Conservation (phyloP, 148 eudicot species). For the Silene latifolia region DNA sequence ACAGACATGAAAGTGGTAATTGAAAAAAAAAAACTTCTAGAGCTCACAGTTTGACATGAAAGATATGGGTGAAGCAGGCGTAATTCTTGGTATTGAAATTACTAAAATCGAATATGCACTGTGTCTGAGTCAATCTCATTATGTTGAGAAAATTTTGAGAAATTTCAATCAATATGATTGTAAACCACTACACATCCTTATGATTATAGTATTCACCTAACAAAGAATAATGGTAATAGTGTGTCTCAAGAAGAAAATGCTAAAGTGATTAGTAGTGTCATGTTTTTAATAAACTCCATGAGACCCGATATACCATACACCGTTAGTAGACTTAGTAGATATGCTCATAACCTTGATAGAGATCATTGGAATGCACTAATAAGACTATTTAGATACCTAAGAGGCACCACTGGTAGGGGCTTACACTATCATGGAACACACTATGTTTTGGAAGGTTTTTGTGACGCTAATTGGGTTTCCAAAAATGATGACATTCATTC, state of each 20-base stretch:
- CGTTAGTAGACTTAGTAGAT: background rate
- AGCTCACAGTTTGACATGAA: background rate
- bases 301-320: conserved; percentile 1
- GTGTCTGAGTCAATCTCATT: too few species aligned
- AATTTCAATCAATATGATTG: too few species aligned
- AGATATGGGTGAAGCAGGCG: too few species aligned
- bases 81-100: too few species aligned
- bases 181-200: too few species aligned
- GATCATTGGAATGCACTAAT: conserved; percentile 10
- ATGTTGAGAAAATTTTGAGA: too few species aligned
- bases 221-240: too few species aligned
- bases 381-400: background rate
- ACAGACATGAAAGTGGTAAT: background rate
- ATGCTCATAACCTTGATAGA: conserved; percentile 8
- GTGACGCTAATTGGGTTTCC: too few species aligned
- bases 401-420: background rate
- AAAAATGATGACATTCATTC: too few species aligned
- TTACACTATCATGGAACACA: background rate
- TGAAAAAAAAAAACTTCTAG: too few species aligned
- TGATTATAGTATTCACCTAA: background rate
- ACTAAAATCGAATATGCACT: too few species aligned
- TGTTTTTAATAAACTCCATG: conserved; percentile 4
- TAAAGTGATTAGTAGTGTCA: background rate
- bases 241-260: background rate
- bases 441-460: background rate